A percentile compares a stretch with the other conserved stretches of the same genome.
phyloP scores from a whole-genome alignment of 2,329 filamentous ascomycete species.

The Phialophora macrospora region DNA sequence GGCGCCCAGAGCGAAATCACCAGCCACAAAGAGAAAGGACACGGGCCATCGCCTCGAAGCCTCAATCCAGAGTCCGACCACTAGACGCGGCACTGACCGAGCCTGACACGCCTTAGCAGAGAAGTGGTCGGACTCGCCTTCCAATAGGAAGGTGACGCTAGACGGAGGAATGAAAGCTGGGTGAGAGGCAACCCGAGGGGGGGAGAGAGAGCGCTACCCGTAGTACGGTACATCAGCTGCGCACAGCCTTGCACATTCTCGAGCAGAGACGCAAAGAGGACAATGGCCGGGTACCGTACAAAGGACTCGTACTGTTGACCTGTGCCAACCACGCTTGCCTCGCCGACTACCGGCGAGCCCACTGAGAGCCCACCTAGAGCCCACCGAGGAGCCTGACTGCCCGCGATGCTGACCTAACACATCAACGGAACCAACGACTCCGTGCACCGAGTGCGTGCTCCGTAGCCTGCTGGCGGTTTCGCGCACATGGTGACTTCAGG shows the following conservation, averaged over 20 bases:
- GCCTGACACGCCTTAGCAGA: neutral
- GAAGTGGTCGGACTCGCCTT: conserved; percentile 6
- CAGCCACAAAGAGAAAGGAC: conserved; percentile 7
- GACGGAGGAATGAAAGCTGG: neutral
- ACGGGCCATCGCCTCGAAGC: conserved; percentile 1
- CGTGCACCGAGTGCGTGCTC: neutral
- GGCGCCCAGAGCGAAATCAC: conserved; percentile 11
- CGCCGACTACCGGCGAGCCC: neutral
- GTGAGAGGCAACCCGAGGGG: neutral
- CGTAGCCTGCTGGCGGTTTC: neutral
- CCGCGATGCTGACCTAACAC: neutral
- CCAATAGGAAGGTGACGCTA: neutral
- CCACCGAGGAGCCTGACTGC: too few species aligned
- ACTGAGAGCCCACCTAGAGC: too few species aligned
- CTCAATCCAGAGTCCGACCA: conserved; percentile 26
- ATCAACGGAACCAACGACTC: neutral
- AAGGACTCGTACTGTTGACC: neutral
- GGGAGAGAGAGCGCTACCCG: too few species aligned
- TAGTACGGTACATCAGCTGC: neutral
- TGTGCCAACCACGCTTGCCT: neutral
- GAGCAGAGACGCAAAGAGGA: neutral
- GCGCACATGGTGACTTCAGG: neutral
- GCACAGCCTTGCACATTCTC: neutral
- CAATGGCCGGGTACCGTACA: neutral
- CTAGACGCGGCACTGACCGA: neutral